Percentiles rank a stretch among this genome's conserved stretches.
phyloP scores from a whole-genome alignment of 2,329 filamentous ascomycete genomes.

The Nemania diffusa region DNA sequence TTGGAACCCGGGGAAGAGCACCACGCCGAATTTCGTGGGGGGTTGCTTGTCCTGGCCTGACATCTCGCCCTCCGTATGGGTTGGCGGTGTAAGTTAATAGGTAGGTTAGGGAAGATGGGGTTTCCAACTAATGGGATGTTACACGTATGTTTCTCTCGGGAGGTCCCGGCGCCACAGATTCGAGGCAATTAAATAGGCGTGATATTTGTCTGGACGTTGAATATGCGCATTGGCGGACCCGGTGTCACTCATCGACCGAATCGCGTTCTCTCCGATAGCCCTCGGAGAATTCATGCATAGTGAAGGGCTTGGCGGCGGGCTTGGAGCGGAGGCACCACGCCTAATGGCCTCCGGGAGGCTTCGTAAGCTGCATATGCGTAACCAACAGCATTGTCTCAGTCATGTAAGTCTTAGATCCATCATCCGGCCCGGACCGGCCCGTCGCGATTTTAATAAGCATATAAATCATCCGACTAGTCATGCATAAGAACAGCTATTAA shows the following conservation, averaged over 20 bases:
- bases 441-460: neutral
- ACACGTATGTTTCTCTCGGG: neutral
- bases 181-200: neutral
- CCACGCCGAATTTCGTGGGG: constrained; percentile 53
- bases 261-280: constrained; percentile 6
- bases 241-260: constrained; percentile 1
- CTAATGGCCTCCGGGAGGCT: neutral
- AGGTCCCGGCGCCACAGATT: neutral
- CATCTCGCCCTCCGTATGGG: constrained; percentile 19
- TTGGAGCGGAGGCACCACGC: neutral
- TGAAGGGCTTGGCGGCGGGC: constrained; percentile 21
- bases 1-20: constrained; percentile 59
- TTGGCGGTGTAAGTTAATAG: neutral
- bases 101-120: neutral
- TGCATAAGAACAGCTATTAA: neutral
- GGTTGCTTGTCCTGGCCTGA: constrained; percentile 13
- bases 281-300: constrained; percentile 8
- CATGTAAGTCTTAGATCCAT: neutral
- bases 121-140: neutral
- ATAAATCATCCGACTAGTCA: neutral
- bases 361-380: no score
- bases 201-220: neutral
- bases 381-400: neutral
- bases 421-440: neutral
- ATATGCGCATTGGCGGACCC: neutral